Evolutionary conservation across 768 basidiomycete genomes (phyloP).

Genomic region (Collybiopsis confluens): DNA sequence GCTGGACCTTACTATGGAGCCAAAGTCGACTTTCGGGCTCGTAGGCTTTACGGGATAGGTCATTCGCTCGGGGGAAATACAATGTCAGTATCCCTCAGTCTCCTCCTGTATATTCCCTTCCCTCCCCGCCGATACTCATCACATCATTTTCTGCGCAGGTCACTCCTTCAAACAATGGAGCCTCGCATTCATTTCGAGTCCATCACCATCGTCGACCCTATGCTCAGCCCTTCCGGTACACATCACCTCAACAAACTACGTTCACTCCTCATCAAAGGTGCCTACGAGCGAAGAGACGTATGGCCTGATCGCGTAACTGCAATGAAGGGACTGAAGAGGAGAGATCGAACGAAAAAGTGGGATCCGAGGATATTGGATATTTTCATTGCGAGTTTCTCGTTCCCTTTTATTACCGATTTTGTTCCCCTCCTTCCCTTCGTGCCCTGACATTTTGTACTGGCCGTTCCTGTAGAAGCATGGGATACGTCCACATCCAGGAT

Average conservation of each 20-base stretch:
- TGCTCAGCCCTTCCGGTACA: slow-evolving; percentile 50
- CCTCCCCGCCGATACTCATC: not conserved
- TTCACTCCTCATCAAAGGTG: slow-evolving; percentile 36
- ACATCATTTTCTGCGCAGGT: slow-evolving; percentile 26
- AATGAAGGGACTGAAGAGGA: slow-evolving; percentile 40
- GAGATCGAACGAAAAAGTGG: slow-evolving; percentile 40
- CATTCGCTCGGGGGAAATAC: slow-evolving; percentile 67
- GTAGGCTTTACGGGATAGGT: slow-evolving; percentile 59
- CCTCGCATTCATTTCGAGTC: slow-evolving; percentile 43
- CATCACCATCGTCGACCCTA: slow-evolving; percentile 60
- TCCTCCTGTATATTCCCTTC: slow-evolving; percentile 5
- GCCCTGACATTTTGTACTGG: no score
- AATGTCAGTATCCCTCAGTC: slow-evolving; percentile 31
- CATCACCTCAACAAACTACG: slow-evolving; percentile 39
- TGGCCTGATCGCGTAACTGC: slow-evolving; percentile 43
- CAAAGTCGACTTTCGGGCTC: slow-evolving; percentile 40
- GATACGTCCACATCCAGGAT: slow-evolving; percentile 32
- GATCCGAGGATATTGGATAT: slow-evolving; percentile 45
- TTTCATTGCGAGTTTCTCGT: slow-evolving; percentile 44
- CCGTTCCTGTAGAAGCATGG: slow-evolving; percentile 46
- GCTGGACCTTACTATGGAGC: slow-evolving; percentile 33
- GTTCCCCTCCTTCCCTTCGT: not conserved
- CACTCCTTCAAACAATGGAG: slow-evolving; percentile 46
- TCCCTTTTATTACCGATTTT: not conserved
- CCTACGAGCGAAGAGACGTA: slow-evolving; percentile 44